phyloP scores from a whole-genome alignment of 1,284 basidiomycete species.

The Tylopilus sp. region DNA sequence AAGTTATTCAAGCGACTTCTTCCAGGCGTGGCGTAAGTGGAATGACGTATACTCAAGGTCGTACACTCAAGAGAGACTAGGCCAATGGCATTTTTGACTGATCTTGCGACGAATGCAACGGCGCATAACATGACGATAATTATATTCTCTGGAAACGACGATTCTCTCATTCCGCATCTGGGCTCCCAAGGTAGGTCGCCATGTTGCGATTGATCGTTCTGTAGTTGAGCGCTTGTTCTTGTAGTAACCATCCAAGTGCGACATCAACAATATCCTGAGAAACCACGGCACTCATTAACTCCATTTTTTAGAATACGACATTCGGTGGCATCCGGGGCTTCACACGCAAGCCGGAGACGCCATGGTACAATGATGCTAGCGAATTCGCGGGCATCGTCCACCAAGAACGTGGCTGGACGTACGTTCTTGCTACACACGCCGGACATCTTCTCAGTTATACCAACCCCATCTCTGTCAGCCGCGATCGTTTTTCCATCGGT shows the following conservation, averaged over 20 bases:
- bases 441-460: conserved; percentile 55
- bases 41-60: not conserved
- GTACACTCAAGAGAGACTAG: conserved; percentile 33
- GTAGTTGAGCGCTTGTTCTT: conserved; percentile 9
- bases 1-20: conserved; percentile 3
- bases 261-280: not conserved
- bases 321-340: conserved; percentile 74
- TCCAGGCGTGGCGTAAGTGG: conserved; percentile 47
- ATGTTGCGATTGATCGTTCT: not conserved
- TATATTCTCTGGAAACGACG: conserved; percentile 59
- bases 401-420: conserved; percentile 68
- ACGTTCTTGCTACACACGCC: conserved; percentile 52
- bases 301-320: conserved; percentile 55
- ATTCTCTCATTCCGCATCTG: conserved; percentile 60
- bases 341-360: conserved; percentile 59
- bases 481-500: not conserved
- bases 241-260: conserved; percentile 61
- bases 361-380: conserved; percentile 57
- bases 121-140: conserved; percentile 48
- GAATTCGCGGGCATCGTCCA: conserved; percentile 65
- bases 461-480: conserved; percentile 50
- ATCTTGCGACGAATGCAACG: conserved; percentile 60
- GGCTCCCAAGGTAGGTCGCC: conserved; percentile 54
- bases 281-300: conserved; percentile 1
- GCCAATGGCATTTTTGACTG: conserved; percentile 60